Base-by-base conservation (phyloP, 441 rosid species). In the Pelargonium cotyledonis region DNA sequence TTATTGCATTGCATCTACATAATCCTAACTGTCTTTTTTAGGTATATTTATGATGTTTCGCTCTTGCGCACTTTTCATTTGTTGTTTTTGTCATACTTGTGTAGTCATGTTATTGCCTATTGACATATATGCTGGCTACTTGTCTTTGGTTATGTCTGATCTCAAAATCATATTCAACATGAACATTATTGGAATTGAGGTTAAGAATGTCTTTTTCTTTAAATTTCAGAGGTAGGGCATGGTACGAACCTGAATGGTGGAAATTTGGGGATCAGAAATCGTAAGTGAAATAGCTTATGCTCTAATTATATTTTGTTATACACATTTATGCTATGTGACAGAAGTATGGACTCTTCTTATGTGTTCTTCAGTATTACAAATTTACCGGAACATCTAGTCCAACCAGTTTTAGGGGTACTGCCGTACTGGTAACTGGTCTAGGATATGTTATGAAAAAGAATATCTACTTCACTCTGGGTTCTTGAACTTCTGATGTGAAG, bases 231-330 rank as follows among this genome's bases (percentile, higher is more conserved):
- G 97, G 97, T 78, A 85, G 72, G 80, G 88, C 79, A 78, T 95
- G 99, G 99, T 90, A 86, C 71, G 99, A 95, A 79, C 96, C 99
- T 58, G 99, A 95, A 8, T 91, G 99, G 99, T 91, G 97, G 97
- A 95, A 91, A 77, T 90, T 92, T 65, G 96, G 97, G 68, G 97
- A 92, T 65, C 90, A 83, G 69, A 91, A 92, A 80, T 85, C 97
- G 97, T 92, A 83, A 86, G 98, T 85, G 65, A 67, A 74, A 65
- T 65, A 38, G 68, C 69, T 78, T 73, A 38, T 65, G 31, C 63
- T 8, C 29, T 19, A 31, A 58, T 58, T 57, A 19, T 58, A 19
- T 19, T 18, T 58, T 31, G 63, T 8, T 58, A 31, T 31, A 31
- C 38, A 31, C 38, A 31, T 58, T 58, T 58, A 58, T 55, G 61